Evolutionary conservation across 164 flowering plant species (phyloP), one percentile per base, ranked within the genome.

Genomic region (Echeveria elegans): DNA sequence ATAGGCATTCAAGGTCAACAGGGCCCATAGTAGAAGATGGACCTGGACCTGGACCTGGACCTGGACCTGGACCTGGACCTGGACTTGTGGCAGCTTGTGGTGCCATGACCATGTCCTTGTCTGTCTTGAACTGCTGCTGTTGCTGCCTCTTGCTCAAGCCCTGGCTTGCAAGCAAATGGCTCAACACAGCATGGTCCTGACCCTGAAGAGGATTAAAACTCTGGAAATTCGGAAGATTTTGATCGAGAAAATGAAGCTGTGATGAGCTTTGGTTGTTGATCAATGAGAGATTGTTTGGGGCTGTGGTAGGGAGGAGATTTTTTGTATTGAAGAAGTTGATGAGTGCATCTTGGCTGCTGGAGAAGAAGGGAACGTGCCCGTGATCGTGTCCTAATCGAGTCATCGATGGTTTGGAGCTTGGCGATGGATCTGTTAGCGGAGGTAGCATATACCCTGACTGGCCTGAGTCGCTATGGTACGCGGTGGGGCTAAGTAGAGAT

Each of bases 341-440:
- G 56, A 48, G 71, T 72, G 53, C 61, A 75, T 47, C 67, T 71
- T 32, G 62, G 47, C 74, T 85, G 92, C n/a, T n/a, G n/a, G 92
- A 87, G 92, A 87, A 87, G 92, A 86, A 87, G 92, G 86, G 78
- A 87, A 85, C 92, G 87, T 78, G 60, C 73, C 53, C 14, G 77
- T 65, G 32, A n/a, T n/a, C 77, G 76, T 11, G 76, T n/a, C n/a
- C n/a, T n/a, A 14, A 18, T 12, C 52, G 8, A 61, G 56, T 0
- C 71, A 21, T 68, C 66, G 59, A 76, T 18, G 63, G 72, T 53
- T 68, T 78, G 58, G 40, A 52, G 61, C 2, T 71, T 48, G 70
- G 77, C 7, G 88, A 81, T 2, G 88, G 78, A 14, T 86, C 77
- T 56, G 87, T 90, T 78, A 77, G 84, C 29, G 89, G 78, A 69